A percentile compares a stretch with the other conserved stretches of the same genome.
Conservation (phyloP, 2,329 filamentous ascomycete genomes). For the Cordyceps javanica region DNA sequence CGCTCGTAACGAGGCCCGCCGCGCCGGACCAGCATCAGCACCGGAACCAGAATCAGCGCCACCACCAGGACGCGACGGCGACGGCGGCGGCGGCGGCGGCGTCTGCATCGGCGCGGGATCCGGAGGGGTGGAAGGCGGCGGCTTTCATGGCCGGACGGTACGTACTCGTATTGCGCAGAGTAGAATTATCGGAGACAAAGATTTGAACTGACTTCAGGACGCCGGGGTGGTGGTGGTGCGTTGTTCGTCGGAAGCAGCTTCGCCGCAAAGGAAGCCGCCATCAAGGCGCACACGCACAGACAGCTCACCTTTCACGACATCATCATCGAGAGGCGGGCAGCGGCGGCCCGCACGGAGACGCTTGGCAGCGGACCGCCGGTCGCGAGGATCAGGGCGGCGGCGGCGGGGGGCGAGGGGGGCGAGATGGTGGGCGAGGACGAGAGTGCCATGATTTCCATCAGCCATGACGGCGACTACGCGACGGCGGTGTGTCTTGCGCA, state of each 20-base stretch:
- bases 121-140: slow-evolving; percentile 31
- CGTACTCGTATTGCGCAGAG: no score
- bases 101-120: slow-evolving; percentile 13
- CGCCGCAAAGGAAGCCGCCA: slow-evolving; percentile 68
- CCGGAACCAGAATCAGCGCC: no score
- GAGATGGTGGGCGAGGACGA: slow-evolving; percentile 32
- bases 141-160: slow-evolving; percentile 41
- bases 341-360: slow-evolving; percentile 18
- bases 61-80: no score
- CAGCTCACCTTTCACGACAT: slow-evolving; percentile 58
- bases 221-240: no score
- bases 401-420: no score
- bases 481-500: slow-evolving; percentile 60
- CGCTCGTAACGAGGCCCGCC: not conserved
- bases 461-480: slow-evolving; percentile 81
- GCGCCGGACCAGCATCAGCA: slow-evolving; percentile 1
- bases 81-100: not conserved
- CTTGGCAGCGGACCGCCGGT: slow-evolving; percentile 37
- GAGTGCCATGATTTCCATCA: slow-evolving; percentile 70
- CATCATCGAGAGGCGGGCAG: slow-evolving; percentile 30
- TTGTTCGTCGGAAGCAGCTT: slow-evolving; percentile 39
- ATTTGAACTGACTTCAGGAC: no score
- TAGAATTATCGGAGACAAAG: no score
- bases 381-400: slow-evolving; percentile 32
- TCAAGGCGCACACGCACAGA: slow-evolving; percentile 62